Conservation (phyloP, 2,329 filamentous ascomycete genomes). For the Aspergillus chevalieri region DNA sequence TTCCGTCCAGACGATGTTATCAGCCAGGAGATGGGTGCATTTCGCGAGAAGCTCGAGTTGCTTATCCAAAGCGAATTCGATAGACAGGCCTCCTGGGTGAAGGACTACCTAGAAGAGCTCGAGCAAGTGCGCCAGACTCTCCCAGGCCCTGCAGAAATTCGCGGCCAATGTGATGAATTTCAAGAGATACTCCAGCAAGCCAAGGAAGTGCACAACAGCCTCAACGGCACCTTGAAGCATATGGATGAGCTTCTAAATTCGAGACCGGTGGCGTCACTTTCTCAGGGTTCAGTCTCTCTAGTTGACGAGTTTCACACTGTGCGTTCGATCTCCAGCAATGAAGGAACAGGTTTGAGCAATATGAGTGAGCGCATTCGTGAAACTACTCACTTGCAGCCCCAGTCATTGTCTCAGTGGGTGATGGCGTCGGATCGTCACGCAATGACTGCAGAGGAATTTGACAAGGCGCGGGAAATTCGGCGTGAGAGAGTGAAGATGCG, state of each 20-base stretch:
- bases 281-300: not conserved
- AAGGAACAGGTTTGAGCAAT: not conserved
- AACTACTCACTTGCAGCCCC: not conserved
- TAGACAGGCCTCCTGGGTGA: not conserved
- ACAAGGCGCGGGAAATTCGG: not conserved
- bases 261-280: not conserved
- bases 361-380: not conserved
- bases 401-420: not conserved
- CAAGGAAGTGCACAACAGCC: not conserved
- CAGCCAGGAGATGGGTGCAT: not conserved
- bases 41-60: not conserved
- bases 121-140: not conserved
- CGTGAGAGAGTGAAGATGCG: not conserved
- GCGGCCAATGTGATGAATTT: not conserved
- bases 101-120: not conserved
- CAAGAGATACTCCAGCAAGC: not conserved
- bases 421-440: not conserved
- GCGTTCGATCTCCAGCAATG: not conserved
- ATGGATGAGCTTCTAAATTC: not conserved
- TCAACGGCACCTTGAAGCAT: not conserved
- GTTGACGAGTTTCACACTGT: not conserved
- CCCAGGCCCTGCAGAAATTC: not conserved
- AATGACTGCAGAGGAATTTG: not conserved
- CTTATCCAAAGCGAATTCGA: not conserved
- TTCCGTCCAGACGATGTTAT: not conserved